Evolutionary conservation across 345 rosid species (phyloP), one percentile per base, ranked within the genome.

Genomic region (Bruguiera sexangula): DNA sequence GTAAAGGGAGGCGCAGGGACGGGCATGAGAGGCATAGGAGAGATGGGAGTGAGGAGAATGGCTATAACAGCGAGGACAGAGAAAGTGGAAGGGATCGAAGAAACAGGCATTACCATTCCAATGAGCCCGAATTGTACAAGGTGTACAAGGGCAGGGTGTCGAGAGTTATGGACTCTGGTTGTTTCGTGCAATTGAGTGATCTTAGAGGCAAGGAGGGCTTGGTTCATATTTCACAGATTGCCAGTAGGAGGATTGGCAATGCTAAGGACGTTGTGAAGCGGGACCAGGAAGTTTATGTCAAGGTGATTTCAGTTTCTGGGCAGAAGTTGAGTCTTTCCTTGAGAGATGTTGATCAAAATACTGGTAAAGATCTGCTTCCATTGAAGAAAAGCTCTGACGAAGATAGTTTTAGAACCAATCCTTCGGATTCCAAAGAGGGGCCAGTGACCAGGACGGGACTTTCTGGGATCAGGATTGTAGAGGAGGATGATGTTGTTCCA

Each of bases 201-300:
- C 81, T 91, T 71, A 84, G 87, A 75, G 96, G 96, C n/a, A 89
- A 88, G 72, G 99, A 92, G 80, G 99, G 97, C 24, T 66, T 92
- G 76, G 96, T 89, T 48, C 97, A 91, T 85, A 83, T 90, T 71
- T 90, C 96, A 5, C 96, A 92, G 88, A 88, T 90, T 65, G 93
- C 93, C 15, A 86, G 78, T 60, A 79, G 89, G 75, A 89, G 88
- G 63, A 79, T 84, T 72, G 30, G 68, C 20, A 85, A 82, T 65
- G 95, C 90, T 1, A 84, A 85, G 65, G 90, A 88, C 69, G 81
- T 85, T 46, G 89, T 89, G 53, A 91, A 89, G 86, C 74, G 91
- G 54, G 93, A 89, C 55, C 90, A 85, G 86, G 89, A 84, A 57
- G 96, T 89, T 73, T 89, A 75, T 80, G 96, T 91, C 30, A 91